Evolutionary conservation across 2,329 filamentous ascomycete genomes (phyloP).

Genomic region (Ceratocystis alfenasii): DNA sequence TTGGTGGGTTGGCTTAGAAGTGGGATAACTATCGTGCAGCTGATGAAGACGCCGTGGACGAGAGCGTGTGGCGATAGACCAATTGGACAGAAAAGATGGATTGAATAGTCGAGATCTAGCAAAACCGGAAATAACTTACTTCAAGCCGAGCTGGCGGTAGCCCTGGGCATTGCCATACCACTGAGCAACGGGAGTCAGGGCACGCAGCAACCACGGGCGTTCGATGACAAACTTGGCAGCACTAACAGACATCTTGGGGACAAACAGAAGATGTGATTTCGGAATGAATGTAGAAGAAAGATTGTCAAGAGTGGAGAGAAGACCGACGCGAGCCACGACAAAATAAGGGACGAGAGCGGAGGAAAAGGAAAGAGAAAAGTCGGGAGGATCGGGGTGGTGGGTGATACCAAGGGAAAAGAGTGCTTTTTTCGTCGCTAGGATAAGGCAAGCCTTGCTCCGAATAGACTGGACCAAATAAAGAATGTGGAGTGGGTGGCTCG

Average conservation of each 20-base stretch:
- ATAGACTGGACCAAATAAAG: slow-evolving; percentile 8
- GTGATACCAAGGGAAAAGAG: slow-evolving; percentile 19
- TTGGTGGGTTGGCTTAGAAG: neutral
- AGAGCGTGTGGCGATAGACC: neutral
- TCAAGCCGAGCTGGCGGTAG: slow-evolving; percentile 85
- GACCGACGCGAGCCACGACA: slow-evolving; percentile 7
- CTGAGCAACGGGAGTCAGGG: slow-evolving; percentile 64
- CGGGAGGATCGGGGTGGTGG: slow-evolving; percentile 21
- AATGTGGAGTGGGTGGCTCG: slow-evolving; percentile 14
- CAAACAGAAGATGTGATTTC: slow-evolving; percentile 26
- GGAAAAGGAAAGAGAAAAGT: slow-evolving; percentile 16
- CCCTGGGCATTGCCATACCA: slow-evolving; percentile 86
- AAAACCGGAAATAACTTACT: slow-evolving; percentile 37
- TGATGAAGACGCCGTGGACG: neutral
- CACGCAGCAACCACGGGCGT: slow-evolving; percentile 62
- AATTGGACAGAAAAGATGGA: neutral
- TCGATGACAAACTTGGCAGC: slow-evolving; percentile 62
- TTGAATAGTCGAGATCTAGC: slow-evolving; percentile 1
- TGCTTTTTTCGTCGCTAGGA: slow-evolving; percentile 13
- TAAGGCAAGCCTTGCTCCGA: slow-evolving; percentile 15
- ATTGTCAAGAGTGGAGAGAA: slow-evolving; percentile 26
- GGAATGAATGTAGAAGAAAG: slow-evolving; percentile 24
- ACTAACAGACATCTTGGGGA: slow-evolving; percentile 55
- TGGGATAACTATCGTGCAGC: neutral
- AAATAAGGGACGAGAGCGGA: slow-evolving; percentile 5